Evolutionary conservation across 495 filamentous ascomycete species (phyloP), one percentile per base, ranked within the genome.

Genomic region (Hypoxylon fragiforme): DNA sequence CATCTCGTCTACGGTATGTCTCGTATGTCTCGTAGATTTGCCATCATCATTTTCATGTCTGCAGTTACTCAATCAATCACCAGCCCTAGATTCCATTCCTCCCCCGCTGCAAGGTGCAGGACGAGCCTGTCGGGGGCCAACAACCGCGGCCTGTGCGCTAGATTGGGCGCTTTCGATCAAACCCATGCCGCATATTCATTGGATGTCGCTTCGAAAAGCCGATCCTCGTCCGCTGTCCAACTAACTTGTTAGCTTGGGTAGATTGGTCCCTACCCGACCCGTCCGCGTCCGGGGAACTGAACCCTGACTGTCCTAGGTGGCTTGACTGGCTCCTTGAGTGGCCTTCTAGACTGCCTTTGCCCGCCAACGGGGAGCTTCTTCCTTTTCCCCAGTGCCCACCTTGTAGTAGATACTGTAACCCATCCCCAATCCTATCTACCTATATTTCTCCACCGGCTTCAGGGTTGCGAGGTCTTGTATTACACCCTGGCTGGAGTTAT

Each of bases 221-320:
- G 58, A 62, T 62, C 58, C 48, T 62, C 58, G 52, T 49, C 58
- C 31, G 30, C 47, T 50, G 35, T 56, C 50, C 47, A 56, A 56
- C 51, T 7, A 22, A n/a, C n/a, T 36, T 52, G 38, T 56, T 55
- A 57, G 51, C 46, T 62, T 44, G 13, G 41, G 48, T 57, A 62
- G 52, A 62, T 57, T 62, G 52, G 53, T 62, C 54, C 53, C 57
- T 61, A 61, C 50, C 57, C 57, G 57, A 61, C 45, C 57, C 58
- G 58, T 50, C 58, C 58, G 52, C 18, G 58, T 57, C 52, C 58
- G 52, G 58, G 58, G 58, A 57, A 62, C 52, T 52, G 44, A 40
- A 53, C 24, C 58, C 52, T 52, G 20, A 47, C 34, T 16, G 13
- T 42, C 54, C 43, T 34, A 30, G 26, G 44, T 44, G 9, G 4